These are phyloP conservation scores for Ramaria rubella DNA, from an alignment of 768 basidiomycete genomes.

Conservation along the genomic window DNA sequence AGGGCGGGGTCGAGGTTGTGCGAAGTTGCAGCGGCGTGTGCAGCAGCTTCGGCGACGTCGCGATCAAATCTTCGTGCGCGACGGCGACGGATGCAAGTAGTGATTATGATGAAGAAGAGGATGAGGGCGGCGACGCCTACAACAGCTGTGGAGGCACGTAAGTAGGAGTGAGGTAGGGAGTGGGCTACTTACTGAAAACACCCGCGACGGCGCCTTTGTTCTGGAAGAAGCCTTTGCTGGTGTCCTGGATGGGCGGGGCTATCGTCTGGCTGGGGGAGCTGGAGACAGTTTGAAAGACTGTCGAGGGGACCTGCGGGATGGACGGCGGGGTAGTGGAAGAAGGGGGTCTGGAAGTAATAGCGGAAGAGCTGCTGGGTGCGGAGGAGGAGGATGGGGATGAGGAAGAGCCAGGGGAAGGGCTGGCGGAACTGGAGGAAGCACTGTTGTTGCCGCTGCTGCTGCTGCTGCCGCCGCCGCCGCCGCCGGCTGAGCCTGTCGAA, in stretches of 20 bases:
- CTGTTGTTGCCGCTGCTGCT: neutral
- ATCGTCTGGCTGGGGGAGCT: neutral
- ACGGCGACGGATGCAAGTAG: constrained; percentile 53
- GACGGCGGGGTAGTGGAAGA: neutral
- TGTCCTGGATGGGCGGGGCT: neutral
- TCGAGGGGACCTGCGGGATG: neutral
- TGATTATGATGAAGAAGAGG: constrained; percentile 42
- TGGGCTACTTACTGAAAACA: constrained; percentile 35
- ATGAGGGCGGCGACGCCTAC: constrained; percentile 56
- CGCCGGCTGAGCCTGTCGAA: too few relatives aligned
- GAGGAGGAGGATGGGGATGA: neutral
- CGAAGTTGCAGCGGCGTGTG: constrained; percentile 50
- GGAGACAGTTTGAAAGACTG: neutral
- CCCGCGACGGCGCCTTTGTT: constrained; percentile 71
- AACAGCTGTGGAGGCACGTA: constrained; percentile 27
- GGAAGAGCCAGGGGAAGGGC: neutral
- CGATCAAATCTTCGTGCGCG: constrained; percentile 59
- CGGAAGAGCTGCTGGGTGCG: neutral
- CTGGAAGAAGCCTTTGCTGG: constrained; percentile 45
- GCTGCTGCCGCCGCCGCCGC: neutral
- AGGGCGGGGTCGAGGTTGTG: constrained; percentile 22
- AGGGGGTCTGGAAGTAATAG: neutral
- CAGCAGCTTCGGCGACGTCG: constrained; percentile 68
- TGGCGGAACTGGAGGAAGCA: neutral
- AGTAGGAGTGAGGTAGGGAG: neutral